Percentiles rank a stretch among this genome's conserved stretches.
Conservation (phyloP, 169 alveolate genomes). For the Plasmodium gaboni region DNA sequence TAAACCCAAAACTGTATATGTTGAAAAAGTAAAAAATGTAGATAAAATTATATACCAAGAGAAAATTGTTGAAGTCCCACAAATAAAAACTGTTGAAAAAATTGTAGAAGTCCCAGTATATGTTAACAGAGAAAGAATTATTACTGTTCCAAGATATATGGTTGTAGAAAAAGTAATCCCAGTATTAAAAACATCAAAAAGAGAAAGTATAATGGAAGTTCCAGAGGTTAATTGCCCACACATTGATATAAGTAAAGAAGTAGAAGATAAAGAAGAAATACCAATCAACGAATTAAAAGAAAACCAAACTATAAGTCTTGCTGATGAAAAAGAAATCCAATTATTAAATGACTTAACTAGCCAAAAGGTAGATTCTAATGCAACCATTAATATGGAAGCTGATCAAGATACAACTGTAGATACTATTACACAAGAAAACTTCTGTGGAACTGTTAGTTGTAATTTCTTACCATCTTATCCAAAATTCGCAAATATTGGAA, state of each 20-base stretch:
- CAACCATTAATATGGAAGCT: slow-evolving; percentile 37
- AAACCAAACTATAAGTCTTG: slow-evolving; percentile 44
- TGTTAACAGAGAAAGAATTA: slow-evolving; percentile 86
- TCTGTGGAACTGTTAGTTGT: slow-evolving; percentile 48
- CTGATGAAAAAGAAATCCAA: slow-evolving; percentile 26
- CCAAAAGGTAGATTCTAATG: slow-evolving; percentile 19
- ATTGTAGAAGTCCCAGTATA: slow-evolving; percentile 89
- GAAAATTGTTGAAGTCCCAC: slow-evolving; percentile 90
- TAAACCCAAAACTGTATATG: slow-evolving; percentile 86
- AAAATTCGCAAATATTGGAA: slow-evolving; percentile 9
- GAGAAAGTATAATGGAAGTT: slow-evolving; percentile 78
- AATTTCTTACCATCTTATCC: slow-evolving; percentile 42
- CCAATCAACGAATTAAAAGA: slow-evolving; percentile 41
- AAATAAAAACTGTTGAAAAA: slow-evolving; percentile 86
- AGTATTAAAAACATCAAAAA: slow-evolving; percentile 85
- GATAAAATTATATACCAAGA: slow-evolving; percentile 86
- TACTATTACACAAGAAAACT: slow-evolving; percentile 28
- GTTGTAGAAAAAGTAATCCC: slow-evolving; percentile 88
- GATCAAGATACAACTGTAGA: slow-evolving; percentile 45
- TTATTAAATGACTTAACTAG: slow-evolving; percentile 33
- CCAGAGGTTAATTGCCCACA: slow-evolving; percentile 79
- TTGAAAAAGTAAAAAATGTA: slow-evolving; percentile 85
- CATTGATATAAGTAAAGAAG: slow-evolving; percentile 68
- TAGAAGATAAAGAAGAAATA: slow-evolving; percentile 76
- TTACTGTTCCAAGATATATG: slow-evolving; percentile 87